phyloP scores from a whole-genome alignment of 805 yeast species.

The Sugiyamaella smithiae region DNA sequence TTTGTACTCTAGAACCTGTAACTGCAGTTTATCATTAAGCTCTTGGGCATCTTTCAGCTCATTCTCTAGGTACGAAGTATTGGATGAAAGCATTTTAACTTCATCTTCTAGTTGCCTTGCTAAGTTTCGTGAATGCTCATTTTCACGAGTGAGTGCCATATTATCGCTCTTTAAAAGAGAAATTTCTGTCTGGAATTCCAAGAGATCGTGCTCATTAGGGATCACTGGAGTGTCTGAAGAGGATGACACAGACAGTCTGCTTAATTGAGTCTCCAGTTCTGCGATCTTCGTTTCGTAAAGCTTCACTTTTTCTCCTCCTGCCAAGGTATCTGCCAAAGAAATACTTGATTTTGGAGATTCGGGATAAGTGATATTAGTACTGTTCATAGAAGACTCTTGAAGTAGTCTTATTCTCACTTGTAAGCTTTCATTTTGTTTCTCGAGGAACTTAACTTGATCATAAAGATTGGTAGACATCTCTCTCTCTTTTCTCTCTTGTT shows the following conservation, averaged over 20 bases:
- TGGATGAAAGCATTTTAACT: slow-evolving; percentile 14
- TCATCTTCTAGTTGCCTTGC: slow-evolving; percentile 20
- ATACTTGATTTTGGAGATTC: slow-evolving; percentile 8
- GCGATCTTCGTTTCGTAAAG: slow-evolving; percentile 17
- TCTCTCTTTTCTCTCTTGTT: slow-evolving; percentile 25
- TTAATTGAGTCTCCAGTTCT: slow-evolving; percentile 16
- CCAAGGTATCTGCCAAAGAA: slow-evolving; percentile 11
- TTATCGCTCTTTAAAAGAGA: slow-evolving; percentile 24
- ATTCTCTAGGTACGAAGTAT: slow-evolving; percentile 13
- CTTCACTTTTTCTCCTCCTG: slow-evolving; percentile 14
- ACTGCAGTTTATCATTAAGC: slow-evolving; percentile 5
- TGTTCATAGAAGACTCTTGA: not conserved
- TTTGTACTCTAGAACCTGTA: slow-evolving; percentile 13
- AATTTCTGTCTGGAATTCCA: slow-evolving; percentile 23
- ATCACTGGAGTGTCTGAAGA: slow-evolving; percentile 7
- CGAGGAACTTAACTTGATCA: slow-evolving; percentile 23
- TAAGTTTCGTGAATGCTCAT: slow-evolving; percentile 13
- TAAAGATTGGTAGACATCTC: slow-evolving; percentile 19
- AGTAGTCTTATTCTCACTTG: not conserved
- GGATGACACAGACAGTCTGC: slow-evolving; percentile 3
- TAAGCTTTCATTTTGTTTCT: not conserved
- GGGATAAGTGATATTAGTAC: not conserved
- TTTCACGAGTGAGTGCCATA: slow-evolving; percentile 18
- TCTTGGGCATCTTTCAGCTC: slow-evolving; percentile 11
- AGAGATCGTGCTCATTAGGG: slow-evolving; percentile 6